Conservation (phyloP, 352 stramenopile species). For the Pythium apleroticum region DNA sequence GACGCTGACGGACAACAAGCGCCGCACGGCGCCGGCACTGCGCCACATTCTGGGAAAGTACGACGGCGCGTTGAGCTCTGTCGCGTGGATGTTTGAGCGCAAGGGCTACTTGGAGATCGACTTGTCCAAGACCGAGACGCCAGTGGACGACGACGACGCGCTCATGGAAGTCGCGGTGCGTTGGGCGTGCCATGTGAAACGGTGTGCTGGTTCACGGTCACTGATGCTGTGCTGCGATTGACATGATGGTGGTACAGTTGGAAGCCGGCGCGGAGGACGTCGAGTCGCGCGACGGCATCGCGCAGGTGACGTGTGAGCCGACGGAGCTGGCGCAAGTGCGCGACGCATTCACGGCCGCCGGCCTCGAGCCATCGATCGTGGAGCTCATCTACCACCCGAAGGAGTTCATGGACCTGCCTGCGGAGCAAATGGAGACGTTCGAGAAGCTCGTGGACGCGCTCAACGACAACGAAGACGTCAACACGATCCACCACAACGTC, state of each 20-base stretch:
- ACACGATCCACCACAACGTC: conserved; percentile 82
- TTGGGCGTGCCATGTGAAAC: neutral
- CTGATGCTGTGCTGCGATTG: neutral
- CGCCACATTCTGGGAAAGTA: conserved; percentile 76
- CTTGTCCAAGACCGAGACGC: conserved; percentile 26
- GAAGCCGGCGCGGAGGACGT: conserved; percentile 74
- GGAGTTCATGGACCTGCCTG: conserved; percentile 64
- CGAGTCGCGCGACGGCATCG: conserved; percentile 56
- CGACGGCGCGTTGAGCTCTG: conserved; percentile 61
- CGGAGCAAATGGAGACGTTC: conserved; percentile 56
- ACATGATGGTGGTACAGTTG: conserved; percentile 35
- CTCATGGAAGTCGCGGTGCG: conserved; percentile 78
- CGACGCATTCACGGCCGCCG: conserved; percentile 48
- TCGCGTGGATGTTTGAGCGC: conserved; percentile 84
- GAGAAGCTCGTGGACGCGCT: conserved; percentile 76
- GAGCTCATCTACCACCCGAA: conserved; percentile 85
- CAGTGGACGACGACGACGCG: conserved; percentile 58
- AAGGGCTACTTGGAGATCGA: conserved; percentile 83
- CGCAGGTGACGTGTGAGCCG: conserved; percentile 72
- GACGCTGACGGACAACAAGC: conserved; percentile 84
- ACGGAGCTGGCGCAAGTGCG: conserved; percentile 63
- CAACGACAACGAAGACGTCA: conserved; percentile 80
- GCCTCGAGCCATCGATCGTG: conserved; percentile 63
- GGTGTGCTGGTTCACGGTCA: neutral
- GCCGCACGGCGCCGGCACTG: conserved; percentile 74